These are phyloP conservation scores for Stenogyne calaminthoides DNA, from an alignment of 305 asterid genomes.

Conservation along the genomic window DNA sequence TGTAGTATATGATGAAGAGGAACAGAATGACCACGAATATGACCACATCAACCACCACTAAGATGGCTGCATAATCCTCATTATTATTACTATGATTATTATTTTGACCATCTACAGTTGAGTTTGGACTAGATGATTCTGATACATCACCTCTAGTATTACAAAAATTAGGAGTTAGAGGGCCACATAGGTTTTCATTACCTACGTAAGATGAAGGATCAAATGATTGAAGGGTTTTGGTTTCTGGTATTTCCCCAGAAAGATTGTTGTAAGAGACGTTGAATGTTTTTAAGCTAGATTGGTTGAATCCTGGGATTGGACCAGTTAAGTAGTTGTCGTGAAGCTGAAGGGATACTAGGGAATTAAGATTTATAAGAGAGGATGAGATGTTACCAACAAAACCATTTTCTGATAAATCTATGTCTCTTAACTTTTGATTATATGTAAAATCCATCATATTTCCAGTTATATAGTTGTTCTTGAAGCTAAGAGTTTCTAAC, in stretches of 20 bases:
- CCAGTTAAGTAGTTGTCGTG: conserved; percentile 55
- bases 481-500: conserved; percentile 55
- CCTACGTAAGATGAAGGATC: conserved; percentile 38
- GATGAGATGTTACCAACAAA: conserved; percentile 50
- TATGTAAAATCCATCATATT: conserved; percentile 49
- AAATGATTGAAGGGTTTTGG: conserved; percentile 42
- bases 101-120: background rate
- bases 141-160: conserved; percentile 22
- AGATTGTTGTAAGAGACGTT: conserved; percentile 60
- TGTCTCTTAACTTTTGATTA: conserved; percentile 43
- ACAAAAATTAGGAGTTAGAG: conserved; percentile 42
- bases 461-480: conserved; percentile 55
- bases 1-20: conserved; percentile 54
- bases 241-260: conserved; percentile 55
- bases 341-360: conserved; percentile 55
- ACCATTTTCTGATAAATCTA: conserved; percentile 53
- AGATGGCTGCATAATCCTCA: conserved; percentile 31
- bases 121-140: conserved; percentile 26
- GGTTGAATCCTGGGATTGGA: conserved; percentile 48
- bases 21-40: conserved; percentile 46
- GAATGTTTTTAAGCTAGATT: conserved; percentile 46
- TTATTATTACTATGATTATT: no score
- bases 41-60: conserved; percentile 39
- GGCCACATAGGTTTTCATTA: conserved; percentile 53
- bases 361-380: conserved; percentile 44